Evolutionary conservation across 2,329 filamentous ascomycete species (phyloP), one percentile per base, ranked within the genome.

Genomic region (Parastagonospora avenae): DNA sequence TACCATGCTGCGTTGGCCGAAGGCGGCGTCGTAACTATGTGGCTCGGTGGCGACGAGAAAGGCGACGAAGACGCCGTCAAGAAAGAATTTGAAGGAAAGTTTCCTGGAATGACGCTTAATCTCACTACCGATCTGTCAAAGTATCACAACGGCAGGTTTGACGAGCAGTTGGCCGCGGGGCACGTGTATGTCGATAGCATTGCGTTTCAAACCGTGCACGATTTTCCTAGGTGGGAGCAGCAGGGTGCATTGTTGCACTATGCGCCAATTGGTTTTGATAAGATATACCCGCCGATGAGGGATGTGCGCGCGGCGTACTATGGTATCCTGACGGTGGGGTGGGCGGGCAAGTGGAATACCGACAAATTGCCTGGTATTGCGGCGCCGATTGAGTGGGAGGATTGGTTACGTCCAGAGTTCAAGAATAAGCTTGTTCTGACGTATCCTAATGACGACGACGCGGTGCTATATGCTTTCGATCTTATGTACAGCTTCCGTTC

Each of bases 361-460:
- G 57, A 52, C 1, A 55, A 54, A 35, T 40, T 40, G 35, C 44
- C 37, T n/a, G 35, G 29, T 14, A 37, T 39, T 14, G 55, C 64
- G 0, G 50, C 72, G 0, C 74, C 75, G 0, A 70, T 64, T 4
- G 72, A 76, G 9, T 84, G 73, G 45, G 56, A 68, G 0, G 78
- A 82, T 51, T 77, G 74, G 46, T 63, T 80, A 2, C 71, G 75
- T 7, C 80, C 81, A 0, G 76, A 79, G 49, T 81, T 77, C 67
- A 84, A 84, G 67, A 68, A 79, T 52, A 83, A 80, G 63, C 68
- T 84, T 4, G 78, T 79, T 2, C 62, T 84, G 9, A 83, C 81
- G 0, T 84, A 84, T 48, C 82, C 82, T 8, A 82, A 84, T 51
- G 82, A 84, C 35, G 82, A 85, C 36, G 82, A 85, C 46, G 82